These are phyloP conservation scores for Hypoxylon sp. DNA, from an alignment of 2,329 filamentous ascomycete genomes.

Conservation along the genomic window DNA sequence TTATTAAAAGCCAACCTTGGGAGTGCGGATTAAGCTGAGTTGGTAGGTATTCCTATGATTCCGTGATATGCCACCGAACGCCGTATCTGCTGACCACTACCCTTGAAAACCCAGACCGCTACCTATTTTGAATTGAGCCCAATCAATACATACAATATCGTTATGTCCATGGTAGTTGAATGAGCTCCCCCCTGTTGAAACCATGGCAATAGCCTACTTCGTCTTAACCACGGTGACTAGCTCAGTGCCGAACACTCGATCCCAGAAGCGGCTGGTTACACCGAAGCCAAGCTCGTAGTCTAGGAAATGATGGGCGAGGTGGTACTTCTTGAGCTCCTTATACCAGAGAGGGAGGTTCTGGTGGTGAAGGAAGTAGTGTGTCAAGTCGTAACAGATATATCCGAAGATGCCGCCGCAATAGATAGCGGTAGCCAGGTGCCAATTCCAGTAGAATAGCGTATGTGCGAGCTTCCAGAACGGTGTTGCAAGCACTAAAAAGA, in stretches of 20 bases:
- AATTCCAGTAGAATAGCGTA: constrained; percentile 83
- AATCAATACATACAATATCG: constrained; percentile 29
- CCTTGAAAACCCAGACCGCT: constrained; percentile 23
- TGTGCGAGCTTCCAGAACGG: constrained; percentile 97
- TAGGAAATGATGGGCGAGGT: constrained; percentile 96
- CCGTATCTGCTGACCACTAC: constrained; percentile 34
- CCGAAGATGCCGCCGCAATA: constrained; percentile 95
- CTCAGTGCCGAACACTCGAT: constrained; percentile 90
- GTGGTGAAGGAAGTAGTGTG: constrained; percentile 99
- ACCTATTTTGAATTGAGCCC: constrained; percentile 26
- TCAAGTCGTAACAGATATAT: constrained; percentile 96
- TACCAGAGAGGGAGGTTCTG: constrained; percentile 92
- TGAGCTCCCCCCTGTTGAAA: constrained; percentile 5
- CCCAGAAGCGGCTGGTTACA: constrained; percentile 97
- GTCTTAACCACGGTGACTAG: constrained; percentile 64
- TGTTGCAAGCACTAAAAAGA: constrained; percentile 85
- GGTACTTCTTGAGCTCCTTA: constrained; percentile 95
- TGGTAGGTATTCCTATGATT: constrained; percentile 29
- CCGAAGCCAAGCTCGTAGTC: constrained; percentile 98
- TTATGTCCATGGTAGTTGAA: constrained; percentile 10
- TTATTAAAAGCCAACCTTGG: constrained; percentile 24
- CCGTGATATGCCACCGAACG: constrained; percentile 34
- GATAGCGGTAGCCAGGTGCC: constrained; percentile 82
- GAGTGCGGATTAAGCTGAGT: constrained; percentile 36
- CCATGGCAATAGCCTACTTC: constrained; percentile 35